Percentiles rank a stretch among this genome's conserved stretches.
These are phyloP conservation scores for Cyberlindnera euphorbiae DNA, from an alignment of 805 yeast species.

Conservation along the genomic window DNA sequence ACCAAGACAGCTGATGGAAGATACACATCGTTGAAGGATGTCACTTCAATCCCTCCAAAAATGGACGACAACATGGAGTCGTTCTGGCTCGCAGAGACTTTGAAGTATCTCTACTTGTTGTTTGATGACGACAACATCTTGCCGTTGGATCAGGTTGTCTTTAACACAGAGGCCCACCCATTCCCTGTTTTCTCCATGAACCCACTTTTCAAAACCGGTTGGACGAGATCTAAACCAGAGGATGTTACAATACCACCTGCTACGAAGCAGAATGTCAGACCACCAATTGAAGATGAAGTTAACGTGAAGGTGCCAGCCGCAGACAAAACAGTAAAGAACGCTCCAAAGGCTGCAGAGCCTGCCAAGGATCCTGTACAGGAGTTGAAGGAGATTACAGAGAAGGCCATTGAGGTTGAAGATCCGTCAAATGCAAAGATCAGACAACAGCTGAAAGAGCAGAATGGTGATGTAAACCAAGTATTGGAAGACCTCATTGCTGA, in stretches of 20 bases:
- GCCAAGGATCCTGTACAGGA: slow-evolving; percentile 24
- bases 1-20: slow-evolving; percentile 46
- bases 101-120: slow-evolving; percentile 76
- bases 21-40: slow-evolving; percentile 65
- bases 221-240: slow-evolving; percentile 36
- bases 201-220: slow-evolving; percentile 54
- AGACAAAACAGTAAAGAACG: not conserved
- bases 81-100: slow-evolving; percentile 91
- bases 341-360: slow-evolving; percentile 23
- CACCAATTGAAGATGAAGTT: slow-evolving; percentile 14
- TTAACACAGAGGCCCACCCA: slow-evolving; percentile 93
- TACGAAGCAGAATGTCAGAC: slow-evolving; percentile 24
- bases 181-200: slow-evolving; percentile 65
- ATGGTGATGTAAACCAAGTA: slow-evolving; percentile 13
- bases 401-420: slow-evolving; percentile 2
- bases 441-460: slow-evolving; percentile 4
- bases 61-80: slow-evolving; percentile 77
- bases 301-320: slow-evolving; percentile 1
- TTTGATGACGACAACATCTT: slow-evolving; percentile 64
- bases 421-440: slow-evolving; percentile 4
- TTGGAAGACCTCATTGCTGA: slow-evolving; percentile 16
- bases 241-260: too few relatives aligned
- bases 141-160: slow-evolving; percentile 66
- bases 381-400: slow-evolving; percentile 13
- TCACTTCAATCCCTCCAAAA: slow-evolving; percentile 49